Percentiles rank a stretch among this genome's conserved stretches.
These are phyloP conservation scores for Oryza nivara DNA, from an alignment of 176 grass and related monocot genomes.

Conservation along the genomic window DNA sequence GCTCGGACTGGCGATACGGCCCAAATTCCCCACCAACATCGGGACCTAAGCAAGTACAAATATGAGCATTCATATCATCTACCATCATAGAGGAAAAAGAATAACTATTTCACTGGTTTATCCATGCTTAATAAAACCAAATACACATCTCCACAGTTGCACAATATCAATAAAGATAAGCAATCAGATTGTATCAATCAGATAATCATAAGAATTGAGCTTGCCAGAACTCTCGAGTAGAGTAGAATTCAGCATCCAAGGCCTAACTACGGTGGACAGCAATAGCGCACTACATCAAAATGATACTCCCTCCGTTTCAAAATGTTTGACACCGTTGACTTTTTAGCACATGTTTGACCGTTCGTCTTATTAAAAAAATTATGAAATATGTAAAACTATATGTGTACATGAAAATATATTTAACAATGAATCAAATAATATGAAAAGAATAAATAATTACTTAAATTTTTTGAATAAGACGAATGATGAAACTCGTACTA, in stretches of 20 bases:
- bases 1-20: slow-evolving; percentile 90
- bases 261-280: not conserved
- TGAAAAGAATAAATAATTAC: too few species aligned
- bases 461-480: too few species aligned
- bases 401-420: too few species aligned
- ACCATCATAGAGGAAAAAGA: not conserved
- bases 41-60: slow-evolving; percentile 52
- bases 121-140: not conserved
- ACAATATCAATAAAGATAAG: not conserved
- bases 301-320: too few species aligned
- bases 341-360: too few species aligned
- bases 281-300: not conserved
- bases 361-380: too few species aligned
- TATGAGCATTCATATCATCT: not conserved
- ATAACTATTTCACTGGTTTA: not conserved
- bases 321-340: too few species aligned
- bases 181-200: too few species aligned
- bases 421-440: too few species aligned
- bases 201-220: not conserved
- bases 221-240: not conserved
- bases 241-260: not conserved
- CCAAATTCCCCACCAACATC: slow-evolving; percentile 82
- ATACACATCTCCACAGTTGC: not conserved
- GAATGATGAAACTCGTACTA: too few species aligned
- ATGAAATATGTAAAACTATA: too few species aligned